Base-by-base conservation (phyloP, 768 basidiomycete genomes). In the Tubosaeta sp. region DNA sequence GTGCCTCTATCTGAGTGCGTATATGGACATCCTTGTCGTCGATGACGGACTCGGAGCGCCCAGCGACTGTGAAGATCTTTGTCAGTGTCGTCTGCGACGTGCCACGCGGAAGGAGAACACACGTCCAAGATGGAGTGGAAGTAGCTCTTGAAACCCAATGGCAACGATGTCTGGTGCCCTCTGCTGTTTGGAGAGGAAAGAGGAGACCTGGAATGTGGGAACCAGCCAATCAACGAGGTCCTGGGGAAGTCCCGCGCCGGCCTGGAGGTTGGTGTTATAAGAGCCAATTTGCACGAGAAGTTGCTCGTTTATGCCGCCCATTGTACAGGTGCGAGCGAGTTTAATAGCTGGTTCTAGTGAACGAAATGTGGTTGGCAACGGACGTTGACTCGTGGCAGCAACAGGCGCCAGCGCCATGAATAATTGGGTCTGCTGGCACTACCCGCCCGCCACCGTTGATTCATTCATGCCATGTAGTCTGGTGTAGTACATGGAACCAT, bases 251-350 rank as follows among this genome's bases (percentile, higher is more conserved):
- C 85, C 86, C 26, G 74, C 70, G 16, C 82, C 76, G 6, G 85
- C 88, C 68, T 94, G 92, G 7, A 95, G 75, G 63, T 93, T 93
- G 6, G 92, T 92, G 65, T 97, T 97, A 74, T 94, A 97, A 4
- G 91, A 84, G 11, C 88, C 88, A 49, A 92, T 84, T 62, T 91
- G 90, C 6, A 92, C 84, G 49, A 89, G 72, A 19, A 86, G 63
- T 16, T 61, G 63, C 38, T 64, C 58, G 31, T 66, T 57, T n/a
- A 45, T 42, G 52, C 64, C 50, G 3, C 17, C 25, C 59, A 61
- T 68, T 14, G 26, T 35, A 11, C 51, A n/a, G 35, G 35, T 37
- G 8, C 34, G n/a, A 37, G 37, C 37, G 22, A 22, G 3, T 22
- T 22, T 22, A 22, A 22, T 22, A 22, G 37, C 37, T 37, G 17